These are phyloP conservation scores for Backusella macrospora DNA, from an alignment of 192 early-diverging fungal genomes.

Conservation along the genomic window DNA sequence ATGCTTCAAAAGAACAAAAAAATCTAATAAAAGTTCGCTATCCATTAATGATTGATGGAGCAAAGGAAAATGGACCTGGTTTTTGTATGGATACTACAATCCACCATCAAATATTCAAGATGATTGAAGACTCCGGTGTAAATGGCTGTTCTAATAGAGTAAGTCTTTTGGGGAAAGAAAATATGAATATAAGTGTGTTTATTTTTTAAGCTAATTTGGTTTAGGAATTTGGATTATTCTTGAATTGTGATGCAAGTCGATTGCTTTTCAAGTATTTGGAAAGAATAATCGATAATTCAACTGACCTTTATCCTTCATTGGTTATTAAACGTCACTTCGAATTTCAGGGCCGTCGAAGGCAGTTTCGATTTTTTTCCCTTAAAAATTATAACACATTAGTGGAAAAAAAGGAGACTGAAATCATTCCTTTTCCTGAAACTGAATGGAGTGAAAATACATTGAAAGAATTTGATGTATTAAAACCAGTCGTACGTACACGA, in stretches of 20 bases:
- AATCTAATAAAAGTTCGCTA: neutral
- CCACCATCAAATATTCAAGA: neutral
- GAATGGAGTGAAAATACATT: neutral
- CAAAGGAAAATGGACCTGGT: neutral
- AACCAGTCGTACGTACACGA: neutral
- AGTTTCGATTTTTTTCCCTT: slow-evolving; percentile 23
- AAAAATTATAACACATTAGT: neutral
- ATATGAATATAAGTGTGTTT: too few species aligned
- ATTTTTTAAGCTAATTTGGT: neutral
- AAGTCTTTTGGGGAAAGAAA: neutral
- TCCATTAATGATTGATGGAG: neutral
- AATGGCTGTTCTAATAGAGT: slow-evolving; percentile 1
- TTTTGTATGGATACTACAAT: neutral
- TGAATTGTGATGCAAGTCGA: slow-evolving; percentile 4
- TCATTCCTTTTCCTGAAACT: neutral
- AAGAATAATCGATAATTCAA: neutral
- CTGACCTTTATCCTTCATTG: neutral
- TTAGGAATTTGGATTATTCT: slow-evolving; percentile 15
- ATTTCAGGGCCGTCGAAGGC: slow-evolving; percentile 24
- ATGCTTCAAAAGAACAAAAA: neutral
- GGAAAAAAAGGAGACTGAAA: neutral
- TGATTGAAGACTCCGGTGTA: neutral
- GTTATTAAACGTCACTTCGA: slow-evolving; percentile 18
- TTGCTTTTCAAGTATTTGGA: slow-evolving; percentile 18
- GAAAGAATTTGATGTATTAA: neutral